Evolutionary conservation across 2,329 filamentous ascomycete species (phyloP).

Genomic region (Scedosporium minutisporum): DNA sequence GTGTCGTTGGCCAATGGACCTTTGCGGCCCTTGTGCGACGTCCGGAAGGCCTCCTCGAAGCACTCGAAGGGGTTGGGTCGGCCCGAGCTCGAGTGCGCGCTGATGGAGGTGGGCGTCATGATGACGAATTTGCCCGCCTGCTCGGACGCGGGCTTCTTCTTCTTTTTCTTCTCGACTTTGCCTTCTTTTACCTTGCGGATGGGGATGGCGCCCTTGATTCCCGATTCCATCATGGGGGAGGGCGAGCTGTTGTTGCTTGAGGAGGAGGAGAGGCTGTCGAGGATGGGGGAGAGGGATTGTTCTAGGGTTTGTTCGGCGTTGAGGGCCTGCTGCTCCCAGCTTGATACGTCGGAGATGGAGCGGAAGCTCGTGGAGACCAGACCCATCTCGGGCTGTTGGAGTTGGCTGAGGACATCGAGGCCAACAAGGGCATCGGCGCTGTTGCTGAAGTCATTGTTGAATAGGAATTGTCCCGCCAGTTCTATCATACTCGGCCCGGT

Average conservation of each 20-base stretch:
- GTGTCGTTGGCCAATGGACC: constrained; percentile 44
- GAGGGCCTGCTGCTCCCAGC: background rate
- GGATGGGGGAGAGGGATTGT: background rate
- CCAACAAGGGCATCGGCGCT: background rate
- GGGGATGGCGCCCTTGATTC: background rate
- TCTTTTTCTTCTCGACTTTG: constrained; percentile 28
- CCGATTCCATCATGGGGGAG: background rate
- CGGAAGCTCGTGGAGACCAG: background rate
- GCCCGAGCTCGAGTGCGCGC: constrained; percentile 37
- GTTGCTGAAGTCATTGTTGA: background rate
- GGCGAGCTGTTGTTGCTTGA: background rate
- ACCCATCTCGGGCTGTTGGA: background rate
- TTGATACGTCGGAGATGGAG: background rate
- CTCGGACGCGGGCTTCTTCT: constrained; percentile 12
- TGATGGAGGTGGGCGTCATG: constrained; percentile 44
- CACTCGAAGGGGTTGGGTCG: constrained; percentile 44
- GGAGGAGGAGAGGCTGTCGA: background rate
- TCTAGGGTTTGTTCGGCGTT: background rate
- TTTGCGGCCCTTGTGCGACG: constrained; percentile 45
- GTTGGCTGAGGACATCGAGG: background rate
- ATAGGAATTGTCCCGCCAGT: background rate
- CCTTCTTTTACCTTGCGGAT: constrained; percentile 33
- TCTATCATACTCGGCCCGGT: background rate
- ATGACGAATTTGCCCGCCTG: constrained; percentile 41
- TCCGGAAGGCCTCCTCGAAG: constrained; percentile 38